Conservation (phyloP, 176 grass and related monocot genomes). For the Avena eriantha region DNA sequence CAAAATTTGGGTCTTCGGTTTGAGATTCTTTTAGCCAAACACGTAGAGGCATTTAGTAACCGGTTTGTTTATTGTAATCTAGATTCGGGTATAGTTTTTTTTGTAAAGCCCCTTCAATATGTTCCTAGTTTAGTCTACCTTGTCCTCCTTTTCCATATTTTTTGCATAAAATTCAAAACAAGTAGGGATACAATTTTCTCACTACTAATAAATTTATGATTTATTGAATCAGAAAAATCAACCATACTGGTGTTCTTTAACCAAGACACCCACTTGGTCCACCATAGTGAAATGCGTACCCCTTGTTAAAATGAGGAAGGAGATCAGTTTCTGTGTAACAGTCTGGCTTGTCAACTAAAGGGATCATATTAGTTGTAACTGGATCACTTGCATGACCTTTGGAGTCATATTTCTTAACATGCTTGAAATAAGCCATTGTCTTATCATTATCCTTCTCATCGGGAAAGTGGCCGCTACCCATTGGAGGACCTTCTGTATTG, state of each 20-base stretch:
- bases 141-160: neutral
- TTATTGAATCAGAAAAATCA: neutral
- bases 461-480: slow-evolving; percentile 53
- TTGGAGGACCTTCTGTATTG: slow-evolving; percentile 33
- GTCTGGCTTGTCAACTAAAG: neutral
- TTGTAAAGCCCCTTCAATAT: no score
- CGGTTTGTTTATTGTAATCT: no score
- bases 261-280: slow-evolving; percentile 31
- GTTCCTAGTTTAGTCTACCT: neutral
- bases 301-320: neutral
- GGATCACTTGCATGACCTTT: neutral
- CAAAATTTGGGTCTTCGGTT: no score
- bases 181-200: neutral
- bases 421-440: slow-evolving; percentile 37
- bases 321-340: neutral
- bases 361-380: neutral
- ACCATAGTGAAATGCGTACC: slow-evolving; percentile 26
- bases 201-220: neutral
- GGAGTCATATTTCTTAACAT: slow-evolving; percentile 23
- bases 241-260: neutral
- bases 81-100: no score
- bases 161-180: neutral
- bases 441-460: neutral
- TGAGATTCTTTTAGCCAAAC: no score
- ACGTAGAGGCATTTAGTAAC: no score